Evolutionary conservation across 2,329 filamentous ascomycete genomes (phyloP).

Genomic region (Xylariaceae sp.): DNA sequence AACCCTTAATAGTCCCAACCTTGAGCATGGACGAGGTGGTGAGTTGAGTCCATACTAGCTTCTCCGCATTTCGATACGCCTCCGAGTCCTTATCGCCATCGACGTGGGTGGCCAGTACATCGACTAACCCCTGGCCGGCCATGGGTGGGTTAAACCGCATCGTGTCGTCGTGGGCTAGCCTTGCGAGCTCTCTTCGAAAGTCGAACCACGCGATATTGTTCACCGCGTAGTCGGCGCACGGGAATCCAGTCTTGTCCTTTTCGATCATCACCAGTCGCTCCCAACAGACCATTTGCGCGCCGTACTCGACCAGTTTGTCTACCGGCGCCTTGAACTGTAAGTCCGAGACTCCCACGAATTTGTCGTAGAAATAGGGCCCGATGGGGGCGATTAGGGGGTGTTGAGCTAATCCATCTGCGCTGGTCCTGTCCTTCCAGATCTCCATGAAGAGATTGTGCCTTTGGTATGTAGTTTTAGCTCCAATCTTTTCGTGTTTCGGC

Average conservation of each 20-base stretch:
- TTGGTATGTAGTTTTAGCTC: conserved; percentile 1
- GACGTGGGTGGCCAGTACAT: conserved; percentile 18
- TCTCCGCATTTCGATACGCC: conserved; percentile 11
- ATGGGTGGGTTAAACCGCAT: not conserved
- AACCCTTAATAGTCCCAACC: conserved; percentile 12
- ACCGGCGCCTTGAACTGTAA: conserved; percentile 27
- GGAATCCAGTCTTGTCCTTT: conserved; percentile 23
- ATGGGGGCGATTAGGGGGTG: conserved; percentile 28
- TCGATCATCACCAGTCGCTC: conserved; percentile 24
- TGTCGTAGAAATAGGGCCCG: conserved; percentile 22
- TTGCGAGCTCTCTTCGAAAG: conserved; percentile 11
- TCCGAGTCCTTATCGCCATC: conserved; percentile 13
- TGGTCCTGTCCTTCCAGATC: conserved; percentile 28
- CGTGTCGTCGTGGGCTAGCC: not conserved
- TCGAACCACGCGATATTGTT: conserved; percentile 13
- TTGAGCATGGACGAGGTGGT: conserved; percentile 16
- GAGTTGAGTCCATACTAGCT: conserved; percentile 12
- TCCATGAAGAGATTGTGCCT: conserved; percentile 34
- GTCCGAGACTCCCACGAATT: conserved; percentile 25
- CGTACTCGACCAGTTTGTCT: conserved; percentile 34
- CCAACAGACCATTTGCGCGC: conserved; percentile 38
- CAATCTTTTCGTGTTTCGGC: no score
- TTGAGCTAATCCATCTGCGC: conserved; percentile 22
- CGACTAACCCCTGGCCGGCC: conserved; percentile 18
- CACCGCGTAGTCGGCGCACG: conserved; percentile 20